A percentile compares a stretch with the other conserved stretches of the same genome.
phyloP scores from a whole-genome alignment of 148 eudicot genomes.

The Diospyros lotus region DNA sequence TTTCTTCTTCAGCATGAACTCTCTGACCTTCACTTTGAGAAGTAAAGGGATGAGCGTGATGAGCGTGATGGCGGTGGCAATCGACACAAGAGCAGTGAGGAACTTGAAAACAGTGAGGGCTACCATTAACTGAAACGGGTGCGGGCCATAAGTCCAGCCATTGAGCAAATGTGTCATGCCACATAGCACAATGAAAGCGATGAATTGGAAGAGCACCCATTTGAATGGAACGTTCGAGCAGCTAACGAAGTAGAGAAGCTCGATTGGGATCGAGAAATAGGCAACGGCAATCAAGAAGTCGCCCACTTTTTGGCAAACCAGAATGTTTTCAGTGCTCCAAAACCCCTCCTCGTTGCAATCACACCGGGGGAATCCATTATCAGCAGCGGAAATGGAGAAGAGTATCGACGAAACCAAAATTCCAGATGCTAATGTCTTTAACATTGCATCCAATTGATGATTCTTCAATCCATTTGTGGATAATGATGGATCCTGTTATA shows the following conservation, averaged over 20 bases:
- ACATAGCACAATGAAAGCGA: conserved; percentile 89
- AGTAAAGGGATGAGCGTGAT: conserved; percentile 72
- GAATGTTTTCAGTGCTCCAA: conserved; percentile 62
- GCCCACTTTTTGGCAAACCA: conserved; percentile 66
- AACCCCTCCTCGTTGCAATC: conserved; percentile 72
- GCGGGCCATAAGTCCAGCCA: conserved; percentile 84
- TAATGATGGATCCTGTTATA: neutral
- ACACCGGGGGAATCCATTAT: conserved; percentile 38
- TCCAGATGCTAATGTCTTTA: conserved; percentile 33
- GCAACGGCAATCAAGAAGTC: conserved; percentile 92
- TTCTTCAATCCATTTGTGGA: conserved; percentile 22
- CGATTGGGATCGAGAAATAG: conserved; percentile 86
- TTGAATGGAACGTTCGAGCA: conserved; percentile 86
- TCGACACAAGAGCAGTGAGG: conserved; percentile 80
- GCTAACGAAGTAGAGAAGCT: conserved; percentile 79
- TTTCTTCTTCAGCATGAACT: conserved; percentile 75
- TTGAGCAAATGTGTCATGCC: conserved; percentile 92
- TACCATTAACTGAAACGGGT: conserved; percentile 64
- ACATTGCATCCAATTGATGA: conserved; percentile 38
- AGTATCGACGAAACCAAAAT: conserved; percentile 35
- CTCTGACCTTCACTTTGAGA: conserved; percentile 83
- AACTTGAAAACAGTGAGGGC: conserved; percentile 74
- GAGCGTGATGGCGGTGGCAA: conserved; percentile 86
- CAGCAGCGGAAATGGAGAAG: conserved; percentile 34
- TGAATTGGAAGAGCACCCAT: conserved; percentile 85